These are phyloP conservation scores for Nepenthes mirabilis DNA, from an alignment of 148 eudicot species.

Conservation along the genomic window DNA sequence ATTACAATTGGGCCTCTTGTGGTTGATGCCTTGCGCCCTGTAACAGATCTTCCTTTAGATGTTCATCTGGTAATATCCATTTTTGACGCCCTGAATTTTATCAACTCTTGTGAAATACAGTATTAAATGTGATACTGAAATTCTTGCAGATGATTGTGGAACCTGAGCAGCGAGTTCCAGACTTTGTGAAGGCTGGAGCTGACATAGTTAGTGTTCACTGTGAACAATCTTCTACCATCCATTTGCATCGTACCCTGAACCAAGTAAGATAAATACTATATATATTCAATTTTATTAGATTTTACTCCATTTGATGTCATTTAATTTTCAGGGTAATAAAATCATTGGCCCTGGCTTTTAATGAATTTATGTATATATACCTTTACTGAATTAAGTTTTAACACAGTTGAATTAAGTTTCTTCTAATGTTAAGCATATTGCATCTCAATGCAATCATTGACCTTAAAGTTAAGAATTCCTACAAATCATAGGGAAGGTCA, in stretches of 20 bases:
- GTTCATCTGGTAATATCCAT: slow-evolving; percentile 74
- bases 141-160: slow-evolving; percentile 90
- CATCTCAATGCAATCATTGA: too few relatives aligned
- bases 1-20: slow-evolving; percentile 95
- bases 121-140: slow-evolving; percentile 12
- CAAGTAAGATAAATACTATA: slow-evolving; percentile 24
- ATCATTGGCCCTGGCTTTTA: too few relatives aligned
- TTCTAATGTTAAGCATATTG: too few relatives aligned
- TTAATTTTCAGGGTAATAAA: too few relatives aligned
- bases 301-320: too few relatives aligned
- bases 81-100: slow-evolving; percentile 1
- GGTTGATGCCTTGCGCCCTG: slow-evolving; percentile 92
- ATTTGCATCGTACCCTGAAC: slow-evolving; percentile 84
- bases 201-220: slow-evolving; percentile 94
- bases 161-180: slow-evolving; percentile 91
- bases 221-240: slow-evolving; percentile 95
- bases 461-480: too few relatives aligned
- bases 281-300: too few relatives aligned
- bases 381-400: too few relatives aligned
- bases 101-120: slow-evolving; percentile 5
- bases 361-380: too few relatives aligned
- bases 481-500: too few relatives aligned
- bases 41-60: slow-evolving; percentile 94
- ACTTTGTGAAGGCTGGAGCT: slow-evolving; percentile 97
- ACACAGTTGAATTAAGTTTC: too few relatives aligned